Evolutionary conservation across 176 grass and related monocot species (phyloP), one percentile per base, ranked within the genome.

Genomic region (Eragrostis curvula): DNA sequence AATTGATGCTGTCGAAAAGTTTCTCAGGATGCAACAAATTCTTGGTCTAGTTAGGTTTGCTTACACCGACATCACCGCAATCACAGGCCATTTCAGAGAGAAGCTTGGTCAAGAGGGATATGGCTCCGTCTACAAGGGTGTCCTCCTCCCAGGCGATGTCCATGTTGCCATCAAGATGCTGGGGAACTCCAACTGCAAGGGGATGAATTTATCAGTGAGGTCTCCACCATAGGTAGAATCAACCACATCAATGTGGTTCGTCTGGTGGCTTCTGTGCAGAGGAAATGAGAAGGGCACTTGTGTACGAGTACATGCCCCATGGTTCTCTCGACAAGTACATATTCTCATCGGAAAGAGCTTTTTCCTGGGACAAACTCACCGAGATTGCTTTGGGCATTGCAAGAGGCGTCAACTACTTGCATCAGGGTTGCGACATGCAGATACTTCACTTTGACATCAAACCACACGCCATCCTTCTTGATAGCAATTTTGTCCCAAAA

Each of bases 371-470:
- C 18, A 87, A 75, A 30, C 79, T 83, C 25, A 29, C 63, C 29
- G 45, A 91, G 5, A 84, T 87, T 30, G 75, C 84, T 65, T 30
- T 75, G 24, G 85, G 85, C 0, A 68, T 84, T 28, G 85, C 89
- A 9, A 42, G 74, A 11, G 89, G 89, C 32, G 84, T 91, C n/a
- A 10, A 91, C 17, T 87, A 91, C 58, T 80, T 91, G 55, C 89
- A 91, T 32, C 6, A 48, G 20, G 89, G 89, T 17, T 91, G 89
- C 8, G 79, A 72, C 17, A 53, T 84, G 55, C 49, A 66, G 57
- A 91, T 87, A 57, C 25, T 91, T 28, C 89, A 87, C 48, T 91
- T 91, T 29, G 85, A 91, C 58, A 85, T 91, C 70, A 81, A 87
- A 67, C 88, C 83, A 8, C 82, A 66, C 9, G 81, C 81, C 47